A percentile compares a stretch with the other conserved stretches of the same genome.
These are phyloP conservation scores for Taiozyma onychis DNA, from an alignment of 1,139 yeast species.

Conservation along the genomic window DNA sequence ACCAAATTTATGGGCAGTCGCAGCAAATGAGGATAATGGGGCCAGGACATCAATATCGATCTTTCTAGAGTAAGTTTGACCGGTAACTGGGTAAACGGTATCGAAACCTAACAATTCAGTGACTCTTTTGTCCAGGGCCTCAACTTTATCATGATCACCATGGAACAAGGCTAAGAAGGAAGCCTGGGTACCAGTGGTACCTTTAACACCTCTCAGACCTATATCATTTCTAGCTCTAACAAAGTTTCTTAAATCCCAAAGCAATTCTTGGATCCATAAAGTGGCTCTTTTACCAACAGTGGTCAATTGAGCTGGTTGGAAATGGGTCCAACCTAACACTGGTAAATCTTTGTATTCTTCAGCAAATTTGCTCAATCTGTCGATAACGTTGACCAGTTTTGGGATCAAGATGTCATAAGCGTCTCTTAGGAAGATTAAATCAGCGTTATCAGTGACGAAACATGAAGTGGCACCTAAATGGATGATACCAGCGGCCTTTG, in stretches of 20 bases:
- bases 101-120: conserved; percentile 92
- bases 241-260: conserved; percentile 97
- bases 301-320: conserved; percentile 98
- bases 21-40: conserved; percentile 93
- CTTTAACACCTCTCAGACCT: conserved; percentile 97
- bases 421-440: conserved; percentile 89
- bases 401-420: conserved; percentile 92
- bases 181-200: conserved; percentile 99
- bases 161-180: conserved; percentile 92
- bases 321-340: conserved; percentile 98
- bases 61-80: conserved; percentile 97
- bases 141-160: conserved; percentile 96
- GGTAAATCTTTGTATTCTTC: conserved; percentile 91
- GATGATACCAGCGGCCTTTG: conserved; percentile 95
- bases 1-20: conserved; percentile 96
- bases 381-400: conserved; percentile 90
- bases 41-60: conserved; percentile 92
- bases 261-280: conserved; percentile 93
- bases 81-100: conserved; percentile 94
- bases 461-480: conserved; percentile 99
- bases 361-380: conserved; percentile 85
- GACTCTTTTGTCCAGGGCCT: conserved; percentile 83
- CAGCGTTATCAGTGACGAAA: conserved; percentile 97
- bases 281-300: conserved; percentile 99
- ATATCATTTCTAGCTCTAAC: conserved; percentile 94